Evolutionary conservation across 768 basidiomycete genomes (phyloP), one percentile per base, ranked within the genome.

Genomic region (Tremella mesenterica): DNA sequence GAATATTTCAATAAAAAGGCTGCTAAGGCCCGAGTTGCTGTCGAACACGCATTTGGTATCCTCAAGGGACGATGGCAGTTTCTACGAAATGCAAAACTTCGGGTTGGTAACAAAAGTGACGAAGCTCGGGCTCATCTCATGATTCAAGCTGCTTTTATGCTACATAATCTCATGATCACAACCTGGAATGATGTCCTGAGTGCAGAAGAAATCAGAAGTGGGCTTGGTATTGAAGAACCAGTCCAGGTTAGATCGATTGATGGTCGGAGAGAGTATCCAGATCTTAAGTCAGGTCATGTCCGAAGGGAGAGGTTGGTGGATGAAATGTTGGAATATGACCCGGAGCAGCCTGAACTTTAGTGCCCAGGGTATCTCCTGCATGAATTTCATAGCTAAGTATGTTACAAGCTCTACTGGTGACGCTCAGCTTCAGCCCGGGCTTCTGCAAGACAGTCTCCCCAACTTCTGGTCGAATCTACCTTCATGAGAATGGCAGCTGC

Each of bases 21-120:
- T 26, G 21, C 44, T 4, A 14, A 14, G 27, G 44, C 44, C 44
- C 44, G 44, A 16, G 44, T 6, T 7, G 44, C 4, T 6, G 25
- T 46, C 27, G 44, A 46, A 28, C 44, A 46, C n/a, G 44, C 44
- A 8, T 46, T 46, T 26, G 44, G 44, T 16, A 46, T 46, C 6
- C 44, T 46, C 6, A 46, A 46, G 44, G 44, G 44, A 16, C 44
- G 44, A 16, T 46, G 44, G 44, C 20, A 46, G 21, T 16, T 46
- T 27, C 44, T 41, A 23, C 38, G 38, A 23, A 41, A 41, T 23
- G 38, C 38, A n/a, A 41, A 41, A 41, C 14, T 41, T 8, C 44
- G 44, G n/a, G 14, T 46, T 16, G 28, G 28, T 20, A 46, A 4
- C 6, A 26, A 16, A 8, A 46, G 44, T n/a, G 44, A 46, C 44